These are phyloP conservation scores for Suhomyces vadensis DNA, from an alignment of 805 yeast species.

Conservation along the genomic window DNA sequence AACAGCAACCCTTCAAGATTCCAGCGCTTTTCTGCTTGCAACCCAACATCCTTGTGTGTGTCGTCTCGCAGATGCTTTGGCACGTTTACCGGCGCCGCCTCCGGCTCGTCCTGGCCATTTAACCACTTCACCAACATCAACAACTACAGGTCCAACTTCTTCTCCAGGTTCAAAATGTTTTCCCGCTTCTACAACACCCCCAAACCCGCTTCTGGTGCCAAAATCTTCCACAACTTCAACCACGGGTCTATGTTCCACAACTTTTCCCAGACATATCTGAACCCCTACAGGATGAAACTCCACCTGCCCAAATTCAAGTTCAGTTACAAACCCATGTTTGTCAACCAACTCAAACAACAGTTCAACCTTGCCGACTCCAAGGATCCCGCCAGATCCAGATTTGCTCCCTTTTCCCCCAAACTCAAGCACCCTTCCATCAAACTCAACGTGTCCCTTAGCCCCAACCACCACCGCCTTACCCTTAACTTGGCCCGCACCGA, in stretches of 20 bases:
- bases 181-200: constrained; percentile 14
- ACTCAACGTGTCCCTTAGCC: constrained; percentile 31
- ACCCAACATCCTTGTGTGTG: constrained; percentile 2
- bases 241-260: constrained; percentile 24
- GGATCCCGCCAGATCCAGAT: constrained; percentile 1
- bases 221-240: constrained; percentile 5
- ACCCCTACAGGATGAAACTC: constrained; percentile 19
- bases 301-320: constrained; percentile 20
- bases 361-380: not conserved
- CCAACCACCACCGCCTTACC: constrained; percentile 22
- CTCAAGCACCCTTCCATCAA: constrained; percentile 17
- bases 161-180: constrained; percentile 12
- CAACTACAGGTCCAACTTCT: constrained; percentile 5
- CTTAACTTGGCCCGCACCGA: constrained; percentile 21
- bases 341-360: constrained; percentile 4
- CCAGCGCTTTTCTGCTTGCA: not conserved
- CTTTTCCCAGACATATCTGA: constrained; percentile 25
- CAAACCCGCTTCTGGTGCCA: constrained; percentile 1
- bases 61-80: not conserved
- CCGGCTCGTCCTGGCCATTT: constrained; percentile 6
- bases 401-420: constrained; percentile 4
- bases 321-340: constrained; percentile 21
- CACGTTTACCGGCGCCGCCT: constrained; percentile 5
- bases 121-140: constrained; percentile 10
- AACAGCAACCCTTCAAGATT: constrained; percentile 7